These are phyloP conservation scores for Globisporangium polare DNA, from an alignment of 352 stramenopile species.

Conservation along the genomic window DNA sequence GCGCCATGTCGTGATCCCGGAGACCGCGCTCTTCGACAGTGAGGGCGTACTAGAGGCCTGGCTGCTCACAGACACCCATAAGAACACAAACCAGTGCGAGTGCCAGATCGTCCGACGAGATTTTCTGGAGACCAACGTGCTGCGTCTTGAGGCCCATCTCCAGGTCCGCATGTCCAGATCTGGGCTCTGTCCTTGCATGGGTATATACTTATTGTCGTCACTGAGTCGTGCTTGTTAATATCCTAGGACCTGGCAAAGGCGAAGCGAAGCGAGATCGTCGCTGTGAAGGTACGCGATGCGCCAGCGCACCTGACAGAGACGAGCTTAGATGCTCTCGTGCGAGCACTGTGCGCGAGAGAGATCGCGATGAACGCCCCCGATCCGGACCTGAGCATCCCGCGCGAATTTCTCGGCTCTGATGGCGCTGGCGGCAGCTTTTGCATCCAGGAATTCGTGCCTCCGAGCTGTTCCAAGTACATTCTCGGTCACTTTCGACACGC, in stretches of 20 bases:
- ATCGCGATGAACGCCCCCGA: constrained; percentile 20
- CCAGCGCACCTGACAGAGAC: constrained; percentile 18
- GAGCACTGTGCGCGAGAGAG: constrained; percentile 26
- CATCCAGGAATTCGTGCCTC: constrained; percentile 22
- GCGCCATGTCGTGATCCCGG: constrained; percentile 22
- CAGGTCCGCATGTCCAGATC: constrained; percentile 17
- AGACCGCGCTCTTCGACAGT: constrained; percentile 36
- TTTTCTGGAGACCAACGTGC: constrained; percentile 29
- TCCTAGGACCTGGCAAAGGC: constrained; percentile 17
- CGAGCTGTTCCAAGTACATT: background rate
- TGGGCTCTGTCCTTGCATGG: background rate
- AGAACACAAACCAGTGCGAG: constrained; percentile 9
- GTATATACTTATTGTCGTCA: background rate
- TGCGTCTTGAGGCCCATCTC: constrained; percentile 33
- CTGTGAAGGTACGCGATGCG: constrained; percentile 15
- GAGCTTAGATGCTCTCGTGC: constrained; percentile 21
- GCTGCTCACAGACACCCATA: constrained; percentile 13
- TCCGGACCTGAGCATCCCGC: constrained; percentile 19
- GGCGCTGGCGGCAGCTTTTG: constrained; percentile 20
- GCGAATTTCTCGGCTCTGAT: constrained; percentile 4
- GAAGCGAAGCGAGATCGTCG: constrained; percentile 10
- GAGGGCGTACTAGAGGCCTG: constrained; percentile 40
- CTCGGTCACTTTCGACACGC: constrained; percentile 7
- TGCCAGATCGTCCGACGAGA: constrained; percentile 13
- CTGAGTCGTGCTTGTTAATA: background rate